Conservation (phyloP, 108 stramenopile species). For the Nannochloropsis oceanica region DNA sequence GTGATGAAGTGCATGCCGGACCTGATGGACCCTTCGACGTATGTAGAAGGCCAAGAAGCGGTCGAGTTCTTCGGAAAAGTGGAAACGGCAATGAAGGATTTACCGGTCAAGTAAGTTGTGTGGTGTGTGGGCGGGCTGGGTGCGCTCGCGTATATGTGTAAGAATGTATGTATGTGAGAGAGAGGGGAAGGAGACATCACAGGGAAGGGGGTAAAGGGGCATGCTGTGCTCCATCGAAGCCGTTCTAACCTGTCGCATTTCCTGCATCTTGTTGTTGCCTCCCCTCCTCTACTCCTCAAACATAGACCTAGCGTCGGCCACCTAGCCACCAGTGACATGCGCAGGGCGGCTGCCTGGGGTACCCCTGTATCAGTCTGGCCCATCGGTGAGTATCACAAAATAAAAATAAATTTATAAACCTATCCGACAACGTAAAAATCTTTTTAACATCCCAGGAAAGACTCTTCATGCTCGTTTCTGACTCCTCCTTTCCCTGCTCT, state of each 20-base stretch:
- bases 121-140: too few species aligned
- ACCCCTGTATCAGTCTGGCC: neutral
- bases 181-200: too few species aligned
- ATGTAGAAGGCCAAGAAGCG: neutral
- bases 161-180: too few species aligned
- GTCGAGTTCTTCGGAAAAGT: neutral
- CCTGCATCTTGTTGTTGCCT: neutral
- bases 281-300: neutral
- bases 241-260: neutral
- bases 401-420: neutral
- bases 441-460: neutral
- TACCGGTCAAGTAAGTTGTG: neutral
- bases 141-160: too few species aligned
- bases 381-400: neutral
- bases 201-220: too few species aligned
- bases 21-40: neutral
- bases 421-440: neutral
- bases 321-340: neutral
- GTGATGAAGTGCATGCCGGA: neutral
- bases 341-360: neutral
- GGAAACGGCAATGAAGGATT: neutral
- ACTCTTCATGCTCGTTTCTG: neutral
- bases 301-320: neutral
- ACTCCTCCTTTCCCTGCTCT: neutral
- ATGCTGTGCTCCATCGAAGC: too few species aligned